These are phyloP conservation scores for Marasmius oreades DNA, from an alignment of 1,284 basidiomycete genomes.

Conservation along the genomic window DNA sequence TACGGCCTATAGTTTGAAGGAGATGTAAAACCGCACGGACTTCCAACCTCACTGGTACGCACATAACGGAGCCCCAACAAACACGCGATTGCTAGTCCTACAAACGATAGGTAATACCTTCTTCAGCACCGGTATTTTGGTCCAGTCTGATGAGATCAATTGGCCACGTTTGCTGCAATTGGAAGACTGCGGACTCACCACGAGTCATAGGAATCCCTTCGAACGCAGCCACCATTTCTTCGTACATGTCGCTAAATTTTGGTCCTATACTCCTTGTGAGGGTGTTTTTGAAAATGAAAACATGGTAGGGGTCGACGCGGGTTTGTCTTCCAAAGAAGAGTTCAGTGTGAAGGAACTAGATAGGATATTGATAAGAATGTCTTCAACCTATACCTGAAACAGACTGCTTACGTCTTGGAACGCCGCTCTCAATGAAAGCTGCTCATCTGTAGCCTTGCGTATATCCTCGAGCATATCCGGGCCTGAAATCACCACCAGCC, in stretches of 20 bases:
- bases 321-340: constrained; percentile 26
- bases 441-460: constrained; percentile 30
- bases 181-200: neutral
- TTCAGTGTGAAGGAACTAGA: constrained; percentile 16
- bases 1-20: neutral
- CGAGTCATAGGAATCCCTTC: constrained; percentile 22
- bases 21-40: neutral
- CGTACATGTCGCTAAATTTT: constrained; percentile 28
- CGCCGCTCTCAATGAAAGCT: constrained; percentile 25
- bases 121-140: constrained; percentile 25
- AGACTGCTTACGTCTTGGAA: constrained; percentile 18
- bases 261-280: constrained; percentile 31
- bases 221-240: constrained; percentile 33
- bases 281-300: constrained; percentile 25
- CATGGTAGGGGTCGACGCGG: constrained; percentile 26
- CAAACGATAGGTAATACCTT: constrained; percentile 30
- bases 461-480: constrained; percentile 30
- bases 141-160: constrained; percentile 35
- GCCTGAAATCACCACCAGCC: constrained; percentile 31
- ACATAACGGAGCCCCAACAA: constrained; percentile 39
- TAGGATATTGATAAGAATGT: neutral
- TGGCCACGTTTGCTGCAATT: neutral
- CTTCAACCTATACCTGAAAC: neutral
- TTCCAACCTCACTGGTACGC: constrained; percentile 1
- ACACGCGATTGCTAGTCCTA: constrained; percentile 31